A percentile compares a stretch with the other conserved stretches of the same genome.
These are phyloP conservation scores for Heimioporus retisporus DNA, from an alignment of 1,284 basidiomycete genomes.

Conservation along the genomic window DNA sequence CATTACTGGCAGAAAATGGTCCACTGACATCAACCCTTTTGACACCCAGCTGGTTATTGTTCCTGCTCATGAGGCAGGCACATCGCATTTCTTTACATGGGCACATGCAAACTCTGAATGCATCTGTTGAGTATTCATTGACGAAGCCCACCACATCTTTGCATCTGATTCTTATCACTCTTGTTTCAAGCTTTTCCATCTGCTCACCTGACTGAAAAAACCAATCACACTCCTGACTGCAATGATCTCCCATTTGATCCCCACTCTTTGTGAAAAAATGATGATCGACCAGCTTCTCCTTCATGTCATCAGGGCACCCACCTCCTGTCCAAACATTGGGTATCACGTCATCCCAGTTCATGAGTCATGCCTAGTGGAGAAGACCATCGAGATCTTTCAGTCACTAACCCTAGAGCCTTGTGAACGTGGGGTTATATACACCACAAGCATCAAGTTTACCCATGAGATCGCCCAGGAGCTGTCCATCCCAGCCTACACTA, in stretches of 20 bases:
- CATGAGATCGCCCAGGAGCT: background rate
- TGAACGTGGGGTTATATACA: slow-evolving; percentile 9
- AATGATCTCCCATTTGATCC: slow-evolving; percentile 20
- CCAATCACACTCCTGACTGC: slow-evolving; percentile 31
- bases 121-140: background rate
- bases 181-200: slow-evolving; percentile 31
- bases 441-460: background rate
- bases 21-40: background rate
- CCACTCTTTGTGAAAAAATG: slow-evolving; percentile 9
- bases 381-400: too few species aligned
- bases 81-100: slow-evolving; percentile 12
- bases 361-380: too few species aligned
- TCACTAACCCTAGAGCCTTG: too few species aligned
- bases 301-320: background rate
- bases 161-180: slow-evolving; percentile 16
- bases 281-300: slow-evolving; percentile 5
- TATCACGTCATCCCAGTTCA: too few species aligned
- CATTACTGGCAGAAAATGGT: background rate
- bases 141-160: slow-evolving; percentile 34
- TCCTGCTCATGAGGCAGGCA: slow-evolving; percentile 14
- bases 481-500: slow-evolving; percentile 3
- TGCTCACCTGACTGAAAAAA: slow-evolving; percentile 17
- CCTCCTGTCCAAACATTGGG: background rate
- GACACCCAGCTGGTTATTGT: slow-evolving; percentile 14
- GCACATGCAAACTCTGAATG: background rate